Conservation (phyloP, 2,329 filamentous ascomycete species). For the Thelonectria olida region DNA sequence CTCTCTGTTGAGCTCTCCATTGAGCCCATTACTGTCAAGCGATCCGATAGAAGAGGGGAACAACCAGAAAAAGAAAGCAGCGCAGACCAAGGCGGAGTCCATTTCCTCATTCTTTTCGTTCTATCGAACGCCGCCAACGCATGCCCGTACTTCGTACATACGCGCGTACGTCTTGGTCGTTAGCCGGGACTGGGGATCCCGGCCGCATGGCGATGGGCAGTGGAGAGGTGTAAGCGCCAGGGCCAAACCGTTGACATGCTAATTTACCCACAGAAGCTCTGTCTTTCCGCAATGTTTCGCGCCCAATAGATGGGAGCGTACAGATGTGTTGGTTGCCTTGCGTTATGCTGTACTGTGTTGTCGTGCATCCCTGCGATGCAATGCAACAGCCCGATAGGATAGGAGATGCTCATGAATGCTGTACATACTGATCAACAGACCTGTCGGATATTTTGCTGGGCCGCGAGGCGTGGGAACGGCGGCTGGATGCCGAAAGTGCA, state of each 20-base stretch:
- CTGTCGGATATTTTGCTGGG: slow-evolving; percentile 19
- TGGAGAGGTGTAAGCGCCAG: slow-evolving; percentile 17
- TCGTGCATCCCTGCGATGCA: slow-evolving; percentile 2
- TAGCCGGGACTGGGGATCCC: not conserved
- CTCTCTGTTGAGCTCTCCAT: not conserved
- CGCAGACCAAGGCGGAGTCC: not conserved
- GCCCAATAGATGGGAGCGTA: not conserved
- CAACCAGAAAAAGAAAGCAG: slow-evolving; percentile 2
- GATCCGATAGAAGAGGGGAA: not conserved
- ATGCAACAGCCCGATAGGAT: slow-evolving; percentile 2
- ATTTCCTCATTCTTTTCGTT: slow-evolving; percentile 3
- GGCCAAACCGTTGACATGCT: not conserved
- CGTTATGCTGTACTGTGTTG: slow-evolving; percentile 7
- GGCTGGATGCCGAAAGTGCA: slow-evolving; percentile 15
- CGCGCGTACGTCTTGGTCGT: not conserved
- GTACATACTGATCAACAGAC: not conserved
- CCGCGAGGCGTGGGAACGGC: slow-evolving; percentile 32
- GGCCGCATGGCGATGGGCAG: slow-evolving; percentile 11
- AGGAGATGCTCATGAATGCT: not conserved
- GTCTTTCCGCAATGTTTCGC: slow-evolving; percentile 1
- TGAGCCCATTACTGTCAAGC: not conserved
- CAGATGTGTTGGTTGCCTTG: slow-evolving; percentile 1
- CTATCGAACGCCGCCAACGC: slow-evolving; percentile 3
- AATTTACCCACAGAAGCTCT: not conserved
- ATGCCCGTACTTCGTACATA: slow-evolving; percentile 1